Percentiles rank a stretch among this genome's conserved stretches.
Evolutionary conservation across 169 alveolate species (phyloP).

Genomic region (Cryptosporidium ubiquitum): DNA sequence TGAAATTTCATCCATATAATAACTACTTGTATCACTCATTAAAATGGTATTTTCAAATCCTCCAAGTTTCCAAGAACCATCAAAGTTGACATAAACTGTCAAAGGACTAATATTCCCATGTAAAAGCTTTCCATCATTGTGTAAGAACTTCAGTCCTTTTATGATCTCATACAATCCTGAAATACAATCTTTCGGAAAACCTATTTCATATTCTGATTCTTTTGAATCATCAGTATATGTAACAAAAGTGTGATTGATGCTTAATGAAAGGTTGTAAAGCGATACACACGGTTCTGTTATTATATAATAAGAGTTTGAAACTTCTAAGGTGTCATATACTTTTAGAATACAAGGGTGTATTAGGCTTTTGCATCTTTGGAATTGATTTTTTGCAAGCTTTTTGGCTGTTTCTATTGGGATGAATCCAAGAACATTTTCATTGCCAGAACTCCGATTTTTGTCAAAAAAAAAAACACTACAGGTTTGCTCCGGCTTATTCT

Average conservation of each 20-base stretch:
- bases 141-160: slow-evolving; percentile 49
- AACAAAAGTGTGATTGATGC: neutral
- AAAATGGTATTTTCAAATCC: slow-evolving; percentile 43
- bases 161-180: slow-evolving; percentile 48
- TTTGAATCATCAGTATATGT: neutral
- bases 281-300: slow-evolving; percentile 68
- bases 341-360: slow-evolving; percentile 60
- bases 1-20: slow-evolving; percentile 50
- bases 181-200: slow-evolving; percentile 61
- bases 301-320: slow-evolving; percentile 44
- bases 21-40: slow-evolving; percentile 26
- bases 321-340: slow-evolving; percentile 65
- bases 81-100: slow-evolving; percentile 36
- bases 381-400: slow-evolving; percentile 65
- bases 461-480: slow-evolving; percentile 71
- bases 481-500: slow-evolving; percentile 50
- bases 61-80: slow-evolving; percentile 68
- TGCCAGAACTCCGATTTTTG: neutral
- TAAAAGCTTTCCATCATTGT: slow-evolving; percentile 58
- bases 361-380: slow-evolving; percentile 56
- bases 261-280: slow-evolving; percentile 9
- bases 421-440: slow-evolving; percentile 34
- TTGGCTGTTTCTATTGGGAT: slow-evolving; percentile 7
- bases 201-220: slow-evolving; percentile 14
- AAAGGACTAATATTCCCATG: slow-evolving; percentile 69